Conservation (phyloP, 2,329 filamentous ascomycete genomes). For the Colletotrichum sp. region DNA sequence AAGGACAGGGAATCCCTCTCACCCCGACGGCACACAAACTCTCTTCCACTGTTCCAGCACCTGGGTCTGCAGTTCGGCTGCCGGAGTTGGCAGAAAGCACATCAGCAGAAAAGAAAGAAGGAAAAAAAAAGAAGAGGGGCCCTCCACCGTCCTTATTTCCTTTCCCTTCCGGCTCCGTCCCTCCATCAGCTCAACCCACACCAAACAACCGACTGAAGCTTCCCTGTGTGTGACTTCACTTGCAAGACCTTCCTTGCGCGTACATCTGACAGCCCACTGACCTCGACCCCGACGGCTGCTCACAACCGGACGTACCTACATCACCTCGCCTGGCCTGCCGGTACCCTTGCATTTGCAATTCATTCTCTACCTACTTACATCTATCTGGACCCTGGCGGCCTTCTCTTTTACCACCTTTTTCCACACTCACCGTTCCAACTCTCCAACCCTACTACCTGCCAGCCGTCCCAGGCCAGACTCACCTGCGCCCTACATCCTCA, state of each 20-base stretch:
- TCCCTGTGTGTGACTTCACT: background rate
- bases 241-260: background rate
- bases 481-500: background rate
- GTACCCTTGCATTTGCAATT: background rate
- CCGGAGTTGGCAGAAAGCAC: background rate
- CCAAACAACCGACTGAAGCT: background rate
- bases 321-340: background rate
- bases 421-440: background rate
- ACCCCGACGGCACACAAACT: background rate
- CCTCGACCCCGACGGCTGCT: background rate
- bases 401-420: background rate
- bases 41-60: background rate
- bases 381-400: constrained; percentile 19
- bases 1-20: background rate
- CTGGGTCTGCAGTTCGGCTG: background rate
- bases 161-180: constrained; percentile 12
- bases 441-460: background rate
- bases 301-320: background rate
- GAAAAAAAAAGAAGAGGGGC: background rate
- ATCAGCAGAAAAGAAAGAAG: background rate
- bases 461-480: background rate
- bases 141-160: background rate
- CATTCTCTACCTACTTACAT: background rate
- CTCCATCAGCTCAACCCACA: constrained; percentile 1
- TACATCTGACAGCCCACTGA: background rate